These are phyloP conservation scores for Candida peoriensis DNA, from an alignment of 805 yeast species.

Conservation along the genomic window DNA sequence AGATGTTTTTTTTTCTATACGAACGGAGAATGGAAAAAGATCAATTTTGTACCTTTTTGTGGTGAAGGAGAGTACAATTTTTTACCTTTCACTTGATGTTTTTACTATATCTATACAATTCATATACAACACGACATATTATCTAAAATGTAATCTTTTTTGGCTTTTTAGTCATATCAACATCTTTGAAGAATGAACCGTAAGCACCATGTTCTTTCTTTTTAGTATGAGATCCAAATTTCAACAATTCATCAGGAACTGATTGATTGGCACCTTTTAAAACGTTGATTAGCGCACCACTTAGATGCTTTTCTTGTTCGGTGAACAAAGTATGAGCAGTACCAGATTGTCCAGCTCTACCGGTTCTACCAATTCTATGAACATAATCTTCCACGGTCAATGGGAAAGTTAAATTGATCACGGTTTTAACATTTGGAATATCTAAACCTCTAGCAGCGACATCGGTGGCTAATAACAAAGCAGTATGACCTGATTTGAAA, in stretches of 20 bases:
- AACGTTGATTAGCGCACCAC: slow-evolving; percentile 91
- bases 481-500: slow-evolving; percentile 76
- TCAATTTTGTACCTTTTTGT: no score
- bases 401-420: slow-evolving; percentile 93
- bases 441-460: slow-evolving; percentile 98
- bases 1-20: no score
- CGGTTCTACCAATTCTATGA: slow-evolving; percentile 96
- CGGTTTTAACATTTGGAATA: slow-evolving; percentile 95
- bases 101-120: background rate
- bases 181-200: slow-evolving; percentile 95
- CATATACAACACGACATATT: slow-evolving; percentile 1
- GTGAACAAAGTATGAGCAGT: slow-evolving; percentile 94
- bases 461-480: slow-evolving; percentile 88
- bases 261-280: slow-evolving; percentile 91
- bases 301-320: slow-evolving; percentile 91
- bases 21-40: no score
- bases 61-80: no score
- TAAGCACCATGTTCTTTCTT: slow-evolving; percentile 97
- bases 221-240: slow-evolving; percentile 96
- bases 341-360: slow-evolving; percentile 95
- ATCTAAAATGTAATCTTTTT: slow-evolving; percentile 77
- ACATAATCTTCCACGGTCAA: slow-evolving; percentile 95
- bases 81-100: no score
- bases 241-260: slow-evolving; percentile 90
- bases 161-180: slow-evolving; percentile 77